Percentiles rank a stretch among this genome's conserved stretches.
Conservation (phyloP, 768 basidiomycete genomes). For the Tricholoma sp. region DNA sequence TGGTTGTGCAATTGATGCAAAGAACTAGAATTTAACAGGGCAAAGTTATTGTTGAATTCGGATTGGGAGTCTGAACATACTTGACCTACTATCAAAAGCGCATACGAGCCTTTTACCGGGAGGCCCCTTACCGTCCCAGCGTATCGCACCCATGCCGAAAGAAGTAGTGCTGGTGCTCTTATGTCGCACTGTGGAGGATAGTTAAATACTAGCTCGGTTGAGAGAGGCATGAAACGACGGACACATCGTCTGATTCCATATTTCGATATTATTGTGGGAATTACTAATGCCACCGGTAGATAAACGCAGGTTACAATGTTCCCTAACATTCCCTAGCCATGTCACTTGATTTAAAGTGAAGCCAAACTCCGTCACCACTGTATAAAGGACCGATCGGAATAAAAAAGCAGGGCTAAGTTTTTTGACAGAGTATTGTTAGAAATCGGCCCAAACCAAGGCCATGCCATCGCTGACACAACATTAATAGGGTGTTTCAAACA, state of each 20-base stretch:
- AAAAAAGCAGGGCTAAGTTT: neutral
- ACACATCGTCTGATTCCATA: constrained; percentile 64
- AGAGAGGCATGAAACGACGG: constrained; percentile 20
- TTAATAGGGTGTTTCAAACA: no score
- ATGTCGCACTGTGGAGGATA: constrained; percentile 49
- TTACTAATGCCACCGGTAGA: constrained; percentile 53
- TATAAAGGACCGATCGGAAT: neutral
- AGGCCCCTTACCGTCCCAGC: constrained; percentile 59
- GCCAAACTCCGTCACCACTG: constrained; percentile 60
- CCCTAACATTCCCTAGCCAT: constrained; percentile 79
- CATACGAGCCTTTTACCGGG: constrained; percentile 47
- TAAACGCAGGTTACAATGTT: constrained; percentile 61
- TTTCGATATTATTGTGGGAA: constrained; percentile 52
- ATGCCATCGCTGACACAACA: constrained; percentile 57
- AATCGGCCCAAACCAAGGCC: constrained; percentile 86
- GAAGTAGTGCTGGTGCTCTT: constrained; percentile 45
- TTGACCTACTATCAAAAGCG: constrained; percentile 68
- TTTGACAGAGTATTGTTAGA: constrained; percentile 50
- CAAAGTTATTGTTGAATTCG: neutral
- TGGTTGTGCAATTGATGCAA: constrained; percentile 63
- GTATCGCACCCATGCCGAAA: constrained; percentile 75
- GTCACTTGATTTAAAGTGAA: constrained; percentile 69
- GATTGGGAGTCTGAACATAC: constrained; percentile 27
- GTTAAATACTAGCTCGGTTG: neutral
- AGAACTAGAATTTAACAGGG: constrained; percentile 34